Base-by-base conservation (phyloP, 2,329 filamentous ascomycete genomes). In the Trichoderma sp. region DNA sequence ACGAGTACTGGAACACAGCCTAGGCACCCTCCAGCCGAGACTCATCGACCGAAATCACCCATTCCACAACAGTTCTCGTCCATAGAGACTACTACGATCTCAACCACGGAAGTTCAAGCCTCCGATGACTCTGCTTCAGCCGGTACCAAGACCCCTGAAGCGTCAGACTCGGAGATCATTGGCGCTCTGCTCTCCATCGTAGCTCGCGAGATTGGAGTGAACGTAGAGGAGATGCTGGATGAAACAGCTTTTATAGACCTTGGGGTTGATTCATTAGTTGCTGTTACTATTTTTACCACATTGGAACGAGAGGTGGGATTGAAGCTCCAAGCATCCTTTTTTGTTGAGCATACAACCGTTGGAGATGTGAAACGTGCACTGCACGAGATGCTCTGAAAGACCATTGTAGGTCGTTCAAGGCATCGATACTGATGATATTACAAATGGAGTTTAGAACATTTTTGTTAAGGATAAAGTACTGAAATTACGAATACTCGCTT, bases 231-330 rank as follows among this genome's bases (percentile, higher is more conserved):
- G 18, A 68, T 72, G 70, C 2, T 34, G 18, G 39, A 61, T 63
- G 63, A 68, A 18, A 69, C 70, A 18, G n/a, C n/a, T 26, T 72
- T 32, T 34, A 43, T 39, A 51, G 70, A 72, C 30, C 53, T 72
- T 18, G 70, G 70, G 51, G 61, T 72, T 26, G 63, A 72, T 65
- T 72, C 70, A 12, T 26, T 72, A n/a, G 68, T 69, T 36, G 56
- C 53, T 15, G 68, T 72, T 11, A 60, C 64, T 21, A 69, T 72
- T 53, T 34, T 72, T 8, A 28, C 70, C 14, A 57, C 30, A n/a
- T 11, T 72, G 28, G 53, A 51, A 12, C 51, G 47, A 18, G 30
- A 69, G 28, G n/a, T 56, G n/a, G 36, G 30, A 5, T 18, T 72
- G 11, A 65, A 69, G 26, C 57, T 72, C 18, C 51, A 53, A 6